Evolutionary conservation across 805 yeast genomes (phyloP).

Genomic region (Candida nonsorbophila): DNA sequence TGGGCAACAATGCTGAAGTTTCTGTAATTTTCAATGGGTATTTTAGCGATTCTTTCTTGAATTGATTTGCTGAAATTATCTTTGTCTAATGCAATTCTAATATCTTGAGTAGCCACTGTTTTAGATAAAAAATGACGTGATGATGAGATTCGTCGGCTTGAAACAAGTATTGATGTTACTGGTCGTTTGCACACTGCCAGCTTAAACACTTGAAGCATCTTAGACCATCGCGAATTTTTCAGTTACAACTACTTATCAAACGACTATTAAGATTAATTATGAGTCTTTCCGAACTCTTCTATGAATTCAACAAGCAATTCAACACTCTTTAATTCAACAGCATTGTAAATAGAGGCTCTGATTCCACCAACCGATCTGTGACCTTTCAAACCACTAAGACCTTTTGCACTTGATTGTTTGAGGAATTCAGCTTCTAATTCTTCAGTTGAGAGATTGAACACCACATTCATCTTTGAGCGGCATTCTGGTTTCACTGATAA

Average conservation of each 20-base stretch:
- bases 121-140: not conserved
- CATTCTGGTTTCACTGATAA: conserved; percentile 55
- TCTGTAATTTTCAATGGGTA: conserved; percentile 79
- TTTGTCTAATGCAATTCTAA: conserved; percentile 13
- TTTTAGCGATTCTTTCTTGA: conserved; percentile 61
- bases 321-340: conserved; percentile 62
- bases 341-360: conserved; percentile 89
- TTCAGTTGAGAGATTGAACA: conserved; percentile 67
- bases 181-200: no score
- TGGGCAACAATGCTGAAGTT: conserved; percentile 96
- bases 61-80: conserved; percentile 27
- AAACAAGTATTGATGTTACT: no score
- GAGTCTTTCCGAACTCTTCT: conserved; percentile 50
- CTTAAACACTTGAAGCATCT: no score
- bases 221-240: conserved; percentile 5
- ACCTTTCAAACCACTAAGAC: conserved; percentile 81
- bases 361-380: conserved; percentile 97
- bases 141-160: not conserved
- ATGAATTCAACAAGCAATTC: conserved; percentile 53
- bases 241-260: conserved; percentile 1
- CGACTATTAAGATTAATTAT: no score
- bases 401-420: conserved; percentile 52
- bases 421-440: conserved; percentile 68
- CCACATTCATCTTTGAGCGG: conserved; percentile 91
- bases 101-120: not conserved